phyloP scores from a whole-genome alignment of 306 rosid genomes.

The Pyrus communis region DNA sequence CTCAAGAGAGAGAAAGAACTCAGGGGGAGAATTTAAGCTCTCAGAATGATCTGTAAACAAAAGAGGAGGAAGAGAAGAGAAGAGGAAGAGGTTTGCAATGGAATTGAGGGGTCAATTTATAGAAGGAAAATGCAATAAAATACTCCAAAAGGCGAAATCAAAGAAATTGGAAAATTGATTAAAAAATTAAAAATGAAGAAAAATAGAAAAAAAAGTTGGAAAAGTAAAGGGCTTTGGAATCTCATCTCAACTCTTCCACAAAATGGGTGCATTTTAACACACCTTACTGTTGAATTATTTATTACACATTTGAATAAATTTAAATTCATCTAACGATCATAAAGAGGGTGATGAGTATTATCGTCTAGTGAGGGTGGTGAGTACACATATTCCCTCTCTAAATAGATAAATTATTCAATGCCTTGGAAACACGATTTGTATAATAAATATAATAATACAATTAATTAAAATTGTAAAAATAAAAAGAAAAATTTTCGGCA shows the following conservation, averaged over 20 bases:
- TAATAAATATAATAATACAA: too few relatives aligned
- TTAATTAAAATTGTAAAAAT: too few relatives aligned
- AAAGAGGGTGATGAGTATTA: rapidly evolving
- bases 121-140: conserved; percentile 19
- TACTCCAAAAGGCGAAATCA: not conserved
- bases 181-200: not conserved
- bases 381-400: too few relatives aligned
- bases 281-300: too few relatives aligned
- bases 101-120: conserved; percentile 31
- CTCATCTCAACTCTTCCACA: conserved; percentile 14
- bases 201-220: not conserved
- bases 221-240: conserved; percentile 34
- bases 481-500: too few relatives aligned
- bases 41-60: not conserved
- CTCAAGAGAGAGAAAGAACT: not conserved
- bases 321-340: too few relatives aligned
- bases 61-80: not conserved
- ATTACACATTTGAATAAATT: too few relatives aligned
- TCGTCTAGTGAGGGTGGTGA: rapidly evolving
- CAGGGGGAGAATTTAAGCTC: not conserved
- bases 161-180: not conserved
- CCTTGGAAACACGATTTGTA: too few relatives aligned
- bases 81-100: conserved; percentile 27
- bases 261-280: too few relatives aligned
- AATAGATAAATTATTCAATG: too few relatives aligned